Base-by-base conservation (phyloP, 805 yeast genomes). In the Saccharomycopsis sp. region DNA sequence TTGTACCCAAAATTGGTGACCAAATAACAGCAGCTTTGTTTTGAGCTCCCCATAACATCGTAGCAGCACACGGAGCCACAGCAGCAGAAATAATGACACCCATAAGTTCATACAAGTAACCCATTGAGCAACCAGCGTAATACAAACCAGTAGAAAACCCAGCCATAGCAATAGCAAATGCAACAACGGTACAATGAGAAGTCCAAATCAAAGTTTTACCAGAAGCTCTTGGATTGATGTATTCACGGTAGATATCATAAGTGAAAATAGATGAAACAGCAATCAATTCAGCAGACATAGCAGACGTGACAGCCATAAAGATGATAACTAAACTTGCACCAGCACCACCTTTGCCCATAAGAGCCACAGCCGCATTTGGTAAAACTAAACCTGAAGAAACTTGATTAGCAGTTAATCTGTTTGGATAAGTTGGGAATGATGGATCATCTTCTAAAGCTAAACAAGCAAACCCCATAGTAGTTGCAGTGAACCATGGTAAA, bases 221-320 rank as follows among this genome's bases (percentile, higher is more conserved):
- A 5, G 74, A 60, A 3, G 96, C 96, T 21, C 68, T 66, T 38
- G 95, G 94, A 57, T 85, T 77, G 56, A 87, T 32, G 64, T 88
- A 87, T 21, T 79, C 74, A 64, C 85, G 77, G 75, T 82, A 88
- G 50, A 88, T 70, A 64, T 88, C 96, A 55, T 85, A 88, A 36
- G 95, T 84, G 68, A 79, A 75, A 49, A 88, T 77, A 2, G 95
- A 81, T 3, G 95, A 83, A 16, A 85, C 89, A 2, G 96, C 83
- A 58, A 88, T 85, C 56, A 88, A 74, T 63, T 88, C 96, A 31
- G 96, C 90, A 26, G 95, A 84, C 74, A 85, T 77, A 21, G 96
- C 95, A 39, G 94, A 83, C 0, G 96, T 88, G 35, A 84, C 90
- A 21, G 96, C 95, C 89, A 86, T 84, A 63, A 88, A 88, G 8